Percentiles rank a stretch among this genome's conserved stretches.
Evolutionary conservation across 2,329 filamentous ascomycete species (phyloP).

Genomic region (Chaetoscypha palmicola): DNA sequence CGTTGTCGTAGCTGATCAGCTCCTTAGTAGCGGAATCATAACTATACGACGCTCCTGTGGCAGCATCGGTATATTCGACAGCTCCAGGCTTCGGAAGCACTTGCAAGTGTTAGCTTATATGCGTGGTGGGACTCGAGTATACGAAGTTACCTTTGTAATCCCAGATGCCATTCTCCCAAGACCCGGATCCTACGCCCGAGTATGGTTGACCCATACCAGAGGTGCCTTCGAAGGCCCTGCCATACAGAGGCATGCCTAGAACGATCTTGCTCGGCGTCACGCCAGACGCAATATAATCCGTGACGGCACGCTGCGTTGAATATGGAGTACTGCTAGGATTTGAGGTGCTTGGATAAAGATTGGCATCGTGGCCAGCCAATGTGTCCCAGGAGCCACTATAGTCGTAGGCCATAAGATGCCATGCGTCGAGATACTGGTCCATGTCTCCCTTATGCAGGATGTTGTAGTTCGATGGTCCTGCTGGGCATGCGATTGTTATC

Average conservation of each 20-base stretch:
- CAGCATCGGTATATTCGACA: conserved; percentile 48
- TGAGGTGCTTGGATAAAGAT: conserved; percentile 52
- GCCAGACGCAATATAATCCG: conserved; percentile 46
- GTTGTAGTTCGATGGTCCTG: conserved; percentile 41
- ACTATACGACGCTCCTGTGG: conserved; percentile 59
- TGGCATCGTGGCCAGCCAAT: conserved; percentile 53
- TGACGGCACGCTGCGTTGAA: conserved; percentile 57
- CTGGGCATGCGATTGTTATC: conserved; percentile 45
- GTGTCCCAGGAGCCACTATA: conserved; percentile 45
- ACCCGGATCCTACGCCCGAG: conserved; percentile 56
- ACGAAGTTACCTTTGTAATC: conserved; percentile 58
- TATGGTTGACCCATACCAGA: conserved; percentile 57
- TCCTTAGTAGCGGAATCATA: conserved; percentile 54
- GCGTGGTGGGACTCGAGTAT: background rate
- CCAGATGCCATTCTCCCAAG: conserved; percentile 62
- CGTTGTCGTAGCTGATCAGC: conserved; percentile 67
- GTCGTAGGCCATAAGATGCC: conserved; percentile 38
- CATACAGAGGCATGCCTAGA: conserved; percentile 74
- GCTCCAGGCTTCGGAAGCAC: conserved; percentile 58
- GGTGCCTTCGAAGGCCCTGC: conserved; percentile 60
- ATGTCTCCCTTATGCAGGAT: conserved; percentile 40
- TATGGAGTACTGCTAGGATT: conserved; percentile 60
- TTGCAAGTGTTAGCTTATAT: conserved; percentile 31
- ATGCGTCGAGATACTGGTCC: conserved; percentile 43
- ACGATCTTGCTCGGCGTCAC: conserved; percentile 60